These are phyloP conservation scores for Naganishia albida DNA, from an alignment of 1,284 basidiomycete genomes.

Conservation along the genomic window DNA sequence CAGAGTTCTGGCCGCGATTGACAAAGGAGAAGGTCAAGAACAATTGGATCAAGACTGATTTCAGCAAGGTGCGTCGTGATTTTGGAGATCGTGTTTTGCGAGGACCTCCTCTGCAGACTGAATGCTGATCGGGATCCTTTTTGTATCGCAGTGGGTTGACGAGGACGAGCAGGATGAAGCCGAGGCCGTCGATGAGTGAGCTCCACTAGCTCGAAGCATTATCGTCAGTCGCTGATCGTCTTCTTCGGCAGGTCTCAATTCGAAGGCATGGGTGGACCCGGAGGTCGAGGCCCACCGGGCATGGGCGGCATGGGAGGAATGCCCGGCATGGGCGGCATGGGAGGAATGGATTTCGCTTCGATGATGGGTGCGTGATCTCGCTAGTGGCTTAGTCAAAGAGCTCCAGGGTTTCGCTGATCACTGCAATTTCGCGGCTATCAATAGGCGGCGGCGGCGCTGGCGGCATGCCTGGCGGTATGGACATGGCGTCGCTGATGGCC, in stretches of 20 bases:
- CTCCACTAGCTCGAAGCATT: background rate
- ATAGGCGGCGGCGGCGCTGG: conserved; percentile 46
- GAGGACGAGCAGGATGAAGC: conserved; percentile 87
- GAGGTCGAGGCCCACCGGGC: conserved; percentile 18
- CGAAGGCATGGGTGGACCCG: conserved; percentile 29
- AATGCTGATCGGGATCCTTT: background rate
- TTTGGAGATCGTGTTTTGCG: background rate
- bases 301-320: conserved; percentile 22
- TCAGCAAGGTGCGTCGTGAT: conserved; percentile 62
- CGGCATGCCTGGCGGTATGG: conserved; percentile 48
- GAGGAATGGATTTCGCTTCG: conserved; percentile 37
- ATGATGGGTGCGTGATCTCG: background rate
- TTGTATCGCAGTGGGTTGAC: conserved; percentile 69
- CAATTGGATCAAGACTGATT: conserved; percentile 85
- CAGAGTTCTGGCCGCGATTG: conserved; percentile 85
- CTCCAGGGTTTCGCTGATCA: background rate
- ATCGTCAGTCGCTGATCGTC: background rate
- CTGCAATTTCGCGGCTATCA: conserved; percentile 53
- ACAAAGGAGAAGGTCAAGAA: conserved; percentile 81
- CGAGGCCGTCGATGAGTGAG: conserved; percentile 47
- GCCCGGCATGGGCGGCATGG: conserved; percentile 59
- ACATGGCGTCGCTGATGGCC: conserved; percentile 29
- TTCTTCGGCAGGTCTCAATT: conserved; percentile 36
- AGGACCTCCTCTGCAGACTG: no score
- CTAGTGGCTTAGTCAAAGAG: background rate